Evolutionary conservation across 805 yeast species (phyloP).

Genomic region (Candida corydali): DNA sequence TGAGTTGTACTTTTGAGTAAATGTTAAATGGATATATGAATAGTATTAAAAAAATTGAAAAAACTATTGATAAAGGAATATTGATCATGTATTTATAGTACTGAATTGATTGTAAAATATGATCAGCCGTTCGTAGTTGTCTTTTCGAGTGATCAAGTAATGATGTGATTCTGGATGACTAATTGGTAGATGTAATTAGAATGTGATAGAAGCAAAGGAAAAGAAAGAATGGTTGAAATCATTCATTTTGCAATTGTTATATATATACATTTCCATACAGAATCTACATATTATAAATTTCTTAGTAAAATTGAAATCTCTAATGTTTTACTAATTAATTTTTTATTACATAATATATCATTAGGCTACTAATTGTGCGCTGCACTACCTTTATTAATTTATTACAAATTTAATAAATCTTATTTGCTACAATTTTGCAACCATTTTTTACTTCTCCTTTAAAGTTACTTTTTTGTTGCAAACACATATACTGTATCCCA

Average conservation of each 20-base stretch:
- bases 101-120: no score
- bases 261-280: background rate
- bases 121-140: background rate
- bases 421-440: background rate
- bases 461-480: constrained; percentile 29
- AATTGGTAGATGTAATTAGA: no score
- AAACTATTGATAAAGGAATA: constrained; percentile 1
- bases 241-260: background rate
- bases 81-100: constrained; percentile 9
- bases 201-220: no score
- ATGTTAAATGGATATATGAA: constrained; percentile 2
- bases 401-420: constrained; percentile 1
- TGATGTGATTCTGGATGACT: no score
- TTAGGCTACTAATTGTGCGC: background rate
- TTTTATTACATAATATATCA: background rate
- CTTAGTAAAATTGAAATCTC: constrained; percentile 1
- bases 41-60: constrained; percentile 6
- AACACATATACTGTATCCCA: constrained; percentile 57
- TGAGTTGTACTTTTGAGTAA: constrained; percentile 3
- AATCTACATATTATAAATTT: background rate
- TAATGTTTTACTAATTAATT: constrained; percentile 3
- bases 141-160: no score
- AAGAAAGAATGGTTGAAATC: no score
- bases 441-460: background rate
- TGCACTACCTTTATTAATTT: background rate